These are phyloP conservation scores for Rhodotorula graminis DNA, from an alignment of 768 basidiomycete species.

Conservation along the genomic window DNA sequence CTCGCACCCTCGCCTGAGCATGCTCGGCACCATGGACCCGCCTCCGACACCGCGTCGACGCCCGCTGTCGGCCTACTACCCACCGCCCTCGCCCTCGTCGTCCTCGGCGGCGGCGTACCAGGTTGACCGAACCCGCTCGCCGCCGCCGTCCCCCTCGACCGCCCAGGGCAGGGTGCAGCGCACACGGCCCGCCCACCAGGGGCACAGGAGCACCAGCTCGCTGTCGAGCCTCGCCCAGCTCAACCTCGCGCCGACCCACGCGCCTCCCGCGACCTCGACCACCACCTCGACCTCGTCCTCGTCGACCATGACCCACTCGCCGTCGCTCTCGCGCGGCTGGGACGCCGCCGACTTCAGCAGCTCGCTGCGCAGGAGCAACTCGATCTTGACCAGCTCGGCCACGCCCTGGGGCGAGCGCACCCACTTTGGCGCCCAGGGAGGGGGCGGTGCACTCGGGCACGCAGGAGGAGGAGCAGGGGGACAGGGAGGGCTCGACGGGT, in stretches of 20 bases:
- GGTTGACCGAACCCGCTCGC: background rate
- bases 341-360: background rate
- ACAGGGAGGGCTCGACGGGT: background rate
- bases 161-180: background rate
- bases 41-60: background rate
- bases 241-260: background rate
- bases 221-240: conserved; percentile 26
- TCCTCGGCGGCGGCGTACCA: background rate
- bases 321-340: conserved; percentile 4
- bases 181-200: background rate
- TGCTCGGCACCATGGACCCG: background rate
- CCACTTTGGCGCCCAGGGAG: background rate
- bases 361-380: conserved; percentile 1
- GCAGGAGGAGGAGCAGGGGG: too few relatives aligned
- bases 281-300: background rate
- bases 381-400: conserved; percentile 2
- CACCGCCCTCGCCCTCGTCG: background rate
- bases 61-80: background rate
- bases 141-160: background rate
- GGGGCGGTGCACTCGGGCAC: background rate
- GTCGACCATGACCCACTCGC: background rate
- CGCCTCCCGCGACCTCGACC: too few relatives aligned
- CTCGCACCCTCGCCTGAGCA: background rate
- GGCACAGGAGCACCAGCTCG: conserved; percentile 4
- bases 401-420: conserved; percentile 10